Base-by-base conservation (phyloP, 805 yeast species). In the Ogataea haglerorum region DNA sequence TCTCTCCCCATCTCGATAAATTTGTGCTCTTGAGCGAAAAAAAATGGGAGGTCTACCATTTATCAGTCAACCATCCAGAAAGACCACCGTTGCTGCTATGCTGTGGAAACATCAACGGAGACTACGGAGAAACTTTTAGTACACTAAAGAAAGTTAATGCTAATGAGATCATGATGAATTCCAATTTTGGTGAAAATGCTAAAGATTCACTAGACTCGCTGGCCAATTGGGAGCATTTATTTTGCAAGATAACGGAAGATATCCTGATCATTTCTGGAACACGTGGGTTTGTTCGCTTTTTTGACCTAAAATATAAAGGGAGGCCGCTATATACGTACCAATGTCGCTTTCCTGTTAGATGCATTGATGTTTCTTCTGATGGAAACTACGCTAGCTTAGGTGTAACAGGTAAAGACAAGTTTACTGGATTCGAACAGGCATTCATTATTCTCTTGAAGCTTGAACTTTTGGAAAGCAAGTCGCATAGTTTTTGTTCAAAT, bases 341-440 rank as follows among this genome's bases (percentile, higher is more conserved):
- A 27, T 80, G 87, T 9, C 75, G 73, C 40, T 85, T 85, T 56
- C 90, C 91, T 1, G 82, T 90, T 26, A 62, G 95, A 37, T 87
- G 95, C 54, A 69, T 87, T 34, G 83, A 87, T 25, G 68, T 89
- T 1, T 75, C 91, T 8, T 75, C 79, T 0, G 68, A 74, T 48
- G 88, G 84, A 18, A 65, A 72, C 14, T 65, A 81, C 18, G 67
- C 89, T 10, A 93, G 93, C 5, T 76, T 87, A 48, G 93, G 95
- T 1, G 80, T 90, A 22, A 84, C 91, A 0, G 93, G 95, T 0
- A 76, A 80, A 42, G 95, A 86, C 56, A 70, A 83, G 43, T 63
- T 73, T 15, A 74, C 81, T 1, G 80, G 81, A 3, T 72, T 79
- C 21, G 90, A 83, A 54, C 91, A 85, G 55, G 89, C 95, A 3